Percentiles rank a stretch among this genome's conserved stretches.
Evolutionary conservation across 2,329 filamentous ascomycete genomes (phyloP).

Genomic region (Epichloe festucae): DNA sequence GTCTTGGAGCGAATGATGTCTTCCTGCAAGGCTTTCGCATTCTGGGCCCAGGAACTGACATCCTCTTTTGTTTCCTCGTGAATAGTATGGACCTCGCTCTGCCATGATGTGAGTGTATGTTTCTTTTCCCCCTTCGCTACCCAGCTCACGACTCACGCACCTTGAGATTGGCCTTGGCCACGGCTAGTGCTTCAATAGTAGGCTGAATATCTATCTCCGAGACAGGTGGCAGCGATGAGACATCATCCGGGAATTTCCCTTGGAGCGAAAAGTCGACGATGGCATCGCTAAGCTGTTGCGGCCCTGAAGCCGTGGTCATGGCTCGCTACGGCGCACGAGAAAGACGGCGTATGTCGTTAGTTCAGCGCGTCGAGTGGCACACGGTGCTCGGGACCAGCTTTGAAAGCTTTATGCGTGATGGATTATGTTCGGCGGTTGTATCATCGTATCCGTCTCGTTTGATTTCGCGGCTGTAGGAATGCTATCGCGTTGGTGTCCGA

Average conservation of each 20-base stretch:
- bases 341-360: neutral
- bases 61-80: slow-evolving; percentile 68
- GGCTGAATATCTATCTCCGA: slow-evolving; percentile 25
- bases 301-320: slow-evolving; percentile 20
- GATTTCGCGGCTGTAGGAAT: neutral
- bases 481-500: neutral
- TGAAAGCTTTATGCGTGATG: neutral
- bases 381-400: neutral
- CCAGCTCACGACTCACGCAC: slow-evolving; percentile 14
- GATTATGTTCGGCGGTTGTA: neutral
- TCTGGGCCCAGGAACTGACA: slow-evolving; percentile 73
- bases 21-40: slow-evolving; percentile 71
- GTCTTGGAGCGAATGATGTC: slow-evolving; percentile 73
- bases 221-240: slow-evolving; percentile 23
- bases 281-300: slow-evolving; percentile 25
- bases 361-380: neutral
- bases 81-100: slow-evolving; percentile 56
- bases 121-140: neutral
- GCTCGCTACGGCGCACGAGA: neutral
- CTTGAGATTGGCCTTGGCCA: slow-evolving; percentile 25
- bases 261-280: slow-evolving; percentile 28
- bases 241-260: slow-evolving; percentile 27
- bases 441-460: neutral
- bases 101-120: slow-evolving; percentile 2
- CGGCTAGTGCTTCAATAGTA: slow-evolving; percentile 25